phyloP scores from a whole-genome alignment of 495 filamentous ascomycete species.

The Neurospora sp. region DNA sequence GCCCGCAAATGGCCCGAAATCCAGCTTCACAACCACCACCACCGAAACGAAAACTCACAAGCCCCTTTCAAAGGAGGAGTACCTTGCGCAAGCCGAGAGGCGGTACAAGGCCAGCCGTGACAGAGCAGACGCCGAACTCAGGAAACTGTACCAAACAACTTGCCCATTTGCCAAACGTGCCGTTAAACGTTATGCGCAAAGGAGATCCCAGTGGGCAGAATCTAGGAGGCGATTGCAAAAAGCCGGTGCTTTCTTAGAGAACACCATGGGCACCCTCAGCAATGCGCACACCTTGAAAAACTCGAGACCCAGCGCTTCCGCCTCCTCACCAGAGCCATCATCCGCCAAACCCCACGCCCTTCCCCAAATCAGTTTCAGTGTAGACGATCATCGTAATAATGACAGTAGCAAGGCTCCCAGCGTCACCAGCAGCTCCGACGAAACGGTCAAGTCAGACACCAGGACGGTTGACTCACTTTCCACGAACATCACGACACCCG shows the following conservation, averaged over 20 bases:
- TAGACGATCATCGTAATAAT: background rate
- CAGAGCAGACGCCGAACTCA: slow-evolving; percentile 1
- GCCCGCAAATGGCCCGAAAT: background rate
- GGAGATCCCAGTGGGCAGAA: background rate
- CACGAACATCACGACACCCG: slow-evolving; percentile 2
- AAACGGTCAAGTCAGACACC: background rate
- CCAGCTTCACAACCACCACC: background rate
- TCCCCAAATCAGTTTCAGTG: background rate
- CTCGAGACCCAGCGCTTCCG: background rate
- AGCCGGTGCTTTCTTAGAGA: background rate
- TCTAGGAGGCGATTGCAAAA: background rate
- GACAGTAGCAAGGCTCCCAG: background rate
- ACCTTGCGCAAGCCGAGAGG: background rate
- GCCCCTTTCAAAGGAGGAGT: background rate
- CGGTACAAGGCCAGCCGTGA: background rate
- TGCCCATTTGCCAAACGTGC: background rate
- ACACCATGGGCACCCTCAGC: background rate
- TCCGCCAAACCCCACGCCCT: background rate
- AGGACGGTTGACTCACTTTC: background rate
- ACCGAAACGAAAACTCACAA: background rate
- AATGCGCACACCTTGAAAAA: background rate
- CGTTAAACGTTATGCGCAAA: background rate
- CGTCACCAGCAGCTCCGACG: slow-evolving; percentile 2
- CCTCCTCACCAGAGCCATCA: background rate
- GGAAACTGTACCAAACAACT: background rate